phyloP scores from a whole-genome alignment of 306 rosid species.

The Argentina anserina region DNA sequence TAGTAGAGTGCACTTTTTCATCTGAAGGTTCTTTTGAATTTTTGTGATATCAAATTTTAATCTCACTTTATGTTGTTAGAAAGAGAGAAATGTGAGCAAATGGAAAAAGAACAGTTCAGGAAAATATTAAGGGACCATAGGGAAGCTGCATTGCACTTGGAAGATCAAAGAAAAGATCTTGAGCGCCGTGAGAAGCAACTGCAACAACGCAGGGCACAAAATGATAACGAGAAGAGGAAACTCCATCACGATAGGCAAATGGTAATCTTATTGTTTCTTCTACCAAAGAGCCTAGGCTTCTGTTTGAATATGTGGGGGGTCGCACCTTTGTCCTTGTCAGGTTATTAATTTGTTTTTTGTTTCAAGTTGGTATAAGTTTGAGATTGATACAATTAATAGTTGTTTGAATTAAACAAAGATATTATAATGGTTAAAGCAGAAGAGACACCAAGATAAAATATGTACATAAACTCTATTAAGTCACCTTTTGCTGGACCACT shows the following conservation, averaged over 20 bases:
- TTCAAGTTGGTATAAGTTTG: neutral
- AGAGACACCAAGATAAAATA: neutral
- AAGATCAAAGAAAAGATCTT: constrained; percentile 44
- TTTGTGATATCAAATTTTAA: constrained; percentile 12
- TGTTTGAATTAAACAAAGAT: neutral
- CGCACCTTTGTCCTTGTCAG: neutral
- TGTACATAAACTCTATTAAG: neutral
- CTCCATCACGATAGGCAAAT: constrained; percentile 42
- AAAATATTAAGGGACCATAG: constrained; percentile 43
- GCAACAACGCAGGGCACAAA: constrained; percentile 38
- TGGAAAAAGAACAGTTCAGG: constrained; percentile 23
- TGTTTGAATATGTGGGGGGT: neutral
- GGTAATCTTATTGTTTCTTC: constrained; percentile 36
- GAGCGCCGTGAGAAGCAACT: constrained; percentile 47
- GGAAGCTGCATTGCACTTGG: constrained; percentile 32
- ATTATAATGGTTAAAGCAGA: neutral
- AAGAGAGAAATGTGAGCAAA: constrained; percentile 40
- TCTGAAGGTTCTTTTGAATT: neutral
- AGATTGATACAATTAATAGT: neutral
- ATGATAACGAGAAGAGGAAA: constrained; percentile 49
- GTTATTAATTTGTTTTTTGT: neutral
- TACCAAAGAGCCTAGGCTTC: neutral
- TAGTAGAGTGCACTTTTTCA: neutral
- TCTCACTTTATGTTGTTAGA: constrained; percentile 37
- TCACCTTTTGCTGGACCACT: neutral